These are phyloP conservation scores for Lipomyces yamadae DNA, from an alignment of 805 yeast species.

Conservation along the genomic window DNA sequence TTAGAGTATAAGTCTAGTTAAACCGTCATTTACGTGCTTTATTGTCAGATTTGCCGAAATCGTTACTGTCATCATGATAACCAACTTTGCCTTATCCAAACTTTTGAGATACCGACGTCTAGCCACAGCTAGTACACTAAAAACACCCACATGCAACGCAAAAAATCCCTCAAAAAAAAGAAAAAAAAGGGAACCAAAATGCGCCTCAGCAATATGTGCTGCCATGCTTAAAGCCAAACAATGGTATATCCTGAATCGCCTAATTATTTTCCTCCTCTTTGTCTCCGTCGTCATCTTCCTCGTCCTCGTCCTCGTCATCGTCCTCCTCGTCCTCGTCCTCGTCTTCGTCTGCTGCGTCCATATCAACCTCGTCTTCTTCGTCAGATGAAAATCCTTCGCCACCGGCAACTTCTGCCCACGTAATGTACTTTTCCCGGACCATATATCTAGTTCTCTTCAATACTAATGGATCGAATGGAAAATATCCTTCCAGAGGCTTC, in stretches of 20 bases:
- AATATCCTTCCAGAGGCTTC: constrained; percentile 83
- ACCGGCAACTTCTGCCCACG: constrained; percentile 81
- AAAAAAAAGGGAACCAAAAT: neutral
- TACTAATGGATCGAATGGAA: constrained; percentile 92
- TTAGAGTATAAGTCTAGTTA: neutral
- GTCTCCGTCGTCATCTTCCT: neutral
- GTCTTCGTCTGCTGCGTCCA: constrained; percentile 40
- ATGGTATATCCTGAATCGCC: neutral
- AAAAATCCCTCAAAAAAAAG: neutral
- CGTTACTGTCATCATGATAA: neutral
- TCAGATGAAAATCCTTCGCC: constrained; percentile 53
- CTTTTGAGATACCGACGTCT: neutral
- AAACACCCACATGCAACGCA: neutral
- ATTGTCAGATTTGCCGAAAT: neutral
- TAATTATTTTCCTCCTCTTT: neutral
- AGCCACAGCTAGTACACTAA: neutral
- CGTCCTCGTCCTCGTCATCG: constrained; percentile 9
- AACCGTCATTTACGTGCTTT: neutral
- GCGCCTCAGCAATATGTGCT: neutral
- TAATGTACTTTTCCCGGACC: constrained; percentile 65
- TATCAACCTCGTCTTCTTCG: constrained; percentile 54
- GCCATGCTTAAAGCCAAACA: neutral
- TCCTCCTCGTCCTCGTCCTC: constrained; percentile 39
- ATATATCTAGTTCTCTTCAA: constrained; percentile 63
- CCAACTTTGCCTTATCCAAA: neutral